Evolutionary conservation across 768 basidiomycete genomes (phyloP).

Genomic region (Boletus reticulatus): DNA sequence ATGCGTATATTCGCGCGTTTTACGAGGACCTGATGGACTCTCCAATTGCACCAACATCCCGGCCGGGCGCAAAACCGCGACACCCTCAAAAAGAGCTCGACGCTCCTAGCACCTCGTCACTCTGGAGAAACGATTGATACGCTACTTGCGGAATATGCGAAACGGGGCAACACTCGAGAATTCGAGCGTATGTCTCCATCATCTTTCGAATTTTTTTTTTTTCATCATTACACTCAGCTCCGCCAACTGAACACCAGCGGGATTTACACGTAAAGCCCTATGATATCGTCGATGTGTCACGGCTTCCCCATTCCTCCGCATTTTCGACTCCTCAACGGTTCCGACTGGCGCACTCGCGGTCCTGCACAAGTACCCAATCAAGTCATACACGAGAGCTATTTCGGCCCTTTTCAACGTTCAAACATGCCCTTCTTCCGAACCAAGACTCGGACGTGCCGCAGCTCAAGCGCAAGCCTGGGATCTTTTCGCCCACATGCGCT

Average conservation of each 20-base stretch:
- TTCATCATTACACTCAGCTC: constrained; percentile 19
- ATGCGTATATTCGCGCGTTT: constrained; percentile 23
- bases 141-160: constrained; percentile 50
- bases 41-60: background rate
- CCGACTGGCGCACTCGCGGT: constrained; percentile 63
- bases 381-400: constrained; percentile 72
- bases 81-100: too few relatives aligned
- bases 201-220: background rate
- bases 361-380: constrained; percentile 73
- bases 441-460: constrained; percentile 35
- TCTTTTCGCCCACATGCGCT: too few relatives aligned
- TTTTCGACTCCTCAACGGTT: constrained; percentile 27
- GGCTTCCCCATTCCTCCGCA: too few relatives aligned
- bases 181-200: constrained; percentile 44
- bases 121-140: constrained; percentile 38
- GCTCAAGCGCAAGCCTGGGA: constrained; percentile 88
- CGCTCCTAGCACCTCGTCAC: background rate
- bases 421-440: constrained; percentile 21
- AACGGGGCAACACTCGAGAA: constrained; percentile 41
- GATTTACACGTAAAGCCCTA: constrained; percentile 78
- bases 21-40: constrained; percentile 42
- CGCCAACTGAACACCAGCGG: constrained; percentile 54
- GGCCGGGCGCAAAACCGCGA: background rate
- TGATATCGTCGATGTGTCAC: constrained; percentile 32
- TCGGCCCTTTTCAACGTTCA: constrained; percentile 53